Conservation (phyloP, 1,284 basidiomycete genomes). For the Phellopilus nigrolimitatus region DNA sequence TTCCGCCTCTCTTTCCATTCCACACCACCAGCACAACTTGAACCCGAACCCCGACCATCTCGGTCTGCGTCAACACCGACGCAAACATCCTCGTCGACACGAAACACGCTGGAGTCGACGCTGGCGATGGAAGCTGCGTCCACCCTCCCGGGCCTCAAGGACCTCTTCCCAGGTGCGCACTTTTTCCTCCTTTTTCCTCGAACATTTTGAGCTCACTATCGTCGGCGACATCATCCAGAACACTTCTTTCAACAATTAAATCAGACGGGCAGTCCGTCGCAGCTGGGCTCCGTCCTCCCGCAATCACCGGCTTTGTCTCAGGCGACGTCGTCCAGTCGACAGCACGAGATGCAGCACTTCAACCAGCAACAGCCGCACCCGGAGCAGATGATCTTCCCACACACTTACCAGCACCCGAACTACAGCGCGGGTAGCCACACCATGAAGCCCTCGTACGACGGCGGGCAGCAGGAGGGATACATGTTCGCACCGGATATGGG, state of each 20-base stretch:
- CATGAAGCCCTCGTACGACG: not conserved
- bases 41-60: too few relatives aligned
- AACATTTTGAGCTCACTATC: not conserved
- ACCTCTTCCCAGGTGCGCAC: slow-evolving; percentile 16
- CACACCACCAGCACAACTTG: too few relatives aligned
- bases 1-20: too few relatives aligned
- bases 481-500: not conserved
- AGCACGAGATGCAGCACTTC: not conserved
- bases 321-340: not conserved
- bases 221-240: not conserved
- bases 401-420: not conserved
- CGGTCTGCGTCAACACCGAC: too few relatives aligned
- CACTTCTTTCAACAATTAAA: slow-evolving; percentile 7
- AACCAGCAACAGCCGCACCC: not conserved
- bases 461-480: not conserved
- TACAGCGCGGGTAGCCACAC: not conserved
- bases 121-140: slow-evolving; percentile 5
- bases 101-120: too few relatives aligned
- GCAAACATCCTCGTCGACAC: too few relatives aligned
- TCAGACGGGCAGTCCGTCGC: not conserved
- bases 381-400: not conserved
- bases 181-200: not conserved
- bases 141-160: slow-evolving; percentile 13
- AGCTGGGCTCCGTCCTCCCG: not conserved
- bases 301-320: not conserved